Conservation (phyloP, 257 asterid species). For the Capsicum chinense region DNA sequence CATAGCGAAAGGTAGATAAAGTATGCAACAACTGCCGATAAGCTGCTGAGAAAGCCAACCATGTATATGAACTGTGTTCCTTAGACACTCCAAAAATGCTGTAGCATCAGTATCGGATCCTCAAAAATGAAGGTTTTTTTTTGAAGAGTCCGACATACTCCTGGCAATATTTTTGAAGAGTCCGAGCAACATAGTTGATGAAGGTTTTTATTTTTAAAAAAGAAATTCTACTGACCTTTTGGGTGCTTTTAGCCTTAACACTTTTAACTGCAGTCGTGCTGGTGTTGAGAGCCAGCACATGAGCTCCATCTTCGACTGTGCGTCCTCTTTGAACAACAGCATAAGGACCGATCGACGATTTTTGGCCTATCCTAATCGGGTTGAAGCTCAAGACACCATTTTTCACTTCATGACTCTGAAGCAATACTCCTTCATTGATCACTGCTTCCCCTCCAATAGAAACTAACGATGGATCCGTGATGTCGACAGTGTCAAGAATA, state of each 20-base stretch:
- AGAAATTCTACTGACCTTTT: slow-evolving; percentile 43
- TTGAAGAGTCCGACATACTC: background rate
- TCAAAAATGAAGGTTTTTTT: no score
- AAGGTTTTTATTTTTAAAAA: background rate
- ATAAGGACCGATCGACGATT: slow-evolving; percentile 65
- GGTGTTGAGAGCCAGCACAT: slow-evolving; percentile 45
- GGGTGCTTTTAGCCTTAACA: slow-evolving; percentile 29
- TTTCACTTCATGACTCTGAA: slow-evolving; percentile 70
- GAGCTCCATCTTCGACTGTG: slow-evolving; percentile 52
- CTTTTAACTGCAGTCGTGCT: slow-evolving; percentile 31
- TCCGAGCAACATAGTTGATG: background rate
- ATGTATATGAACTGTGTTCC: slow-evolving; percentile 36
- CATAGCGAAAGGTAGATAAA: slow-evolving; percentile 48
- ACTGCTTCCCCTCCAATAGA: slow-evolving; percentile 65
- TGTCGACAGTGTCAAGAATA: slow-evolving; percentile 57
- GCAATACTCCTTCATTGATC: slow-evolving; percentile 67
- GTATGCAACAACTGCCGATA: slow-evolving; percentile 59
- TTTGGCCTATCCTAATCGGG: slow-evolving; percentile 55
- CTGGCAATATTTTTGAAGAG: background rate
- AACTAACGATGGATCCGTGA: slow-evolving; percentile 68
- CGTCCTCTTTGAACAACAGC: slow-evolving; percentile 59
- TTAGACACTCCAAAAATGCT: background rate
- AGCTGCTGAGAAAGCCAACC: slow-evolving; percentile 60
- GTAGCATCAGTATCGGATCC: background rate
- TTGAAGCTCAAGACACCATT: slow-evolving; percentile 56